A percentile compares a stretch with the other conserved stretches of the same genome.
These are phyloP conservation scores for Closterium sp. DNA, from an alignment of 139 green algal species.

Conservation along the genomic window DNA sequence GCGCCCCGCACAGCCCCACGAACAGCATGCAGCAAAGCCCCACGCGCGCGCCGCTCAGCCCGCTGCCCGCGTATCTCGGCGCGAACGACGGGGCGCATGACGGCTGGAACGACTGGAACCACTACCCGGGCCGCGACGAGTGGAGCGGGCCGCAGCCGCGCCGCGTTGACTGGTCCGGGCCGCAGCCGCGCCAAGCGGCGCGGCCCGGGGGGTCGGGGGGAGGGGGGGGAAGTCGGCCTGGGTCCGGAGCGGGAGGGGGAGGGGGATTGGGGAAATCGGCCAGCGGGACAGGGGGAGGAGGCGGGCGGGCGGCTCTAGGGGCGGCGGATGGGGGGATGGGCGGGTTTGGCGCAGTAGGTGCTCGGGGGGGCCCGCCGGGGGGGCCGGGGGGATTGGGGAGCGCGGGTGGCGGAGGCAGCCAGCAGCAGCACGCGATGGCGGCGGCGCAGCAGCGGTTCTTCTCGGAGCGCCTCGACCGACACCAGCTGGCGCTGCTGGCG, in stretches of 20 bases:
- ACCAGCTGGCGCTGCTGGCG: not conserved
- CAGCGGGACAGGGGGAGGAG: not conserved
- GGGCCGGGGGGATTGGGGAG: not conserved
- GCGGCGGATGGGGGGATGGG: not conserved
- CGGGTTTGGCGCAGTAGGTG: not conserved
- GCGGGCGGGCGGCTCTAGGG: not conserved
- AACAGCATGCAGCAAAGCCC: not conserved
- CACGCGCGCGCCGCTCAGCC: not conserved
- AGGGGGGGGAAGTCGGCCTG: not conserved
- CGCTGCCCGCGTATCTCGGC: not conserved
- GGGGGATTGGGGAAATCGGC: not conserved
- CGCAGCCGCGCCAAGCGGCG: not conserved
- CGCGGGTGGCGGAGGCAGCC: not conserved
- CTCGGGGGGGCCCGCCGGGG: not conserved
- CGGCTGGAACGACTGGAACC: not conserved
- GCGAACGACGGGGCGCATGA: not conserved
- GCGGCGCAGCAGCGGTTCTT: constrained; percentile 3
- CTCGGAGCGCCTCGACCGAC: not conserved
- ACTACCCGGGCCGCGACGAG: not conserved
- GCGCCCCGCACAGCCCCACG: not conserved
- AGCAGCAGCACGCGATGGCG: not conserved
- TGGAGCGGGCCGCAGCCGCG: not conserved
- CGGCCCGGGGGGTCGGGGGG: no score
- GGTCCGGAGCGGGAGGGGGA: not conserved
- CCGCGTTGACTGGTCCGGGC: not conserved